Percentiles rank a stretch among this genome's conserved stretches.
Evolutionary conservation across 2,329 filamentous ascomycete genomes (phyloP).

Genomic region (Furcasterigmium sp.): DNA sequence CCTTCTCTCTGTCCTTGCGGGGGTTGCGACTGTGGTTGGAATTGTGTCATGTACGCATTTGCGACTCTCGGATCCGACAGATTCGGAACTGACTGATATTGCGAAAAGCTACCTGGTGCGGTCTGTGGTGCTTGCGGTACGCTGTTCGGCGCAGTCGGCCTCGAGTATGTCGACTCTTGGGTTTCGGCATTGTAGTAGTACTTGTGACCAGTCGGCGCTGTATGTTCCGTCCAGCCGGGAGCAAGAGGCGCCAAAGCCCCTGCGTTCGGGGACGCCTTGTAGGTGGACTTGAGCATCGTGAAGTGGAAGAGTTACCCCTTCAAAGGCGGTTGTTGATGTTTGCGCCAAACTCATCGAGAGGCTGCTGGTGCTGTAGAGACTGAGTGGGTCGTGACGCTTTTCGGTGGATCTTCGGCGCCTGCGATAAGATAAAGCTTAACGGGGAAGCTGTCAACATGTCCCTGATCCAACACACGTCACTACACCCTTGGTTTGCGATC

Average conservation of each 20-base stretch:
- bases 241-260: slow-evolving; percentile 54
- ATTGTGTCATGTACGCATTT: slow-evolving; percentile 56
- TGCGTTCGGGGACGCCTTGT: slow-evolving; percentile 49
- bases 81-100: slow-evolving; percentile 34
- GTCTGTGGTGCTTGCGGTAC: slow-evolving; percentile 16
- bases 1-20: slow-evolving; percentile 30
- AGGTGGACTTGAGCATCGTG: slow-evolving; percentile 71
- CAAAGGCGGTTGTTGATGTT: too few species aligned
- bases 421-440: too few species aligned
- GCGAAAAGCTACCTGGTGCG: slow-evolving; percentile 31
- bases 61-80: slow-evolving; percentile 52
- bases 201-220: slow-evolving; percentile 76
- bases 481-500: too few species aligned
- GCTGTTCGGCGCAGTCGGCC: slow-evolving; percentile 46
- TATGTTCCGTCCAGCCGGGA: slow-evolving; percentile 89
- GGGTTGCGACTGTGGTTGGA: slow-evolving; percentile 34
- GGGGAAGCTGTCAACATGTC: too few species aligned
- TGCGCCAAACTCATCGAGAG: too few species aligned
- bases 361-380: too few species aligned
- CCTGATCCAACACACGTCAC: too few species aligned
- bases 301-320: not conserved
- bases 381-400: too few species aligned
- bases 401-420: too few species aligned
- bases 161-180: slow-evolving; percentile 81
- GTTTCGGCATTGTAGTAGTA: slow-evolving; percentile 85